Conservation (phyloP, 2,329 filamentous ascomycete genomes). For the Pezicula rhizophila region DNA sequence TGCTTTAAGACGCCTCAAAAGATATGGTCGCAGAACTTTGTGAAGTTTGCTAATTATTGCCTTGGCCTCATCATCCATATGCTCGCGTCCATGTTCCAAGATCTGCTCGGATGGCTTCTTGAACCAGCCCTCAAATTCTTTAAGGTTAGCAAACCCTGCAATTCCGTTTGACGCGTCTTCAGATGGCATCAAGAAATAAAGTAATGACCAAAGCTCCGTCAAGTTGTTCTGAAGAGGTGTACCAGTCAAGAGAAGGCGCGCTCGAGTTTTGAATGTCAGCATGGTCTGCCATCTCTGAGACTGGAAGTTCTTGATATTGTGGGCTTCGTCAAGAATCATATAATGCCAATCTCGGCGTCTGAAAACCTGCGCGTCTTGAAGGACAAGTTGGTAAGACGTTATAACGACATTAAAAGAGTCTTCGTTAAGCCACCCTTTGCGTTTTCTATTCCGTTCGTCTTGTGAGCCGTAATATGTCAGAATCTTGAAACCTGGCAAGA, state of each 20-base stretch:
- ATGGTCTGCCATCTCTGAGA: conserved; percentile 95
- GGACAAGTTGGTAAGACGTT: conserved; percentile 92
- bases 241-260: conserved; percentile 81
- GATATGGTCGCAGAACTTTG: conserved; percentile 85
- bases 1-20: conserved; percentile 84
- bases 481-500: conserved; percentile 96
- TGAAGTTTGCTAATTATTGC: conserved; percentile 90
- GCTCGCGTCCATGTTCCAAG: conserved; percentile 85
- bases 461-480: conserved; percentile 93
- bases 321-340: conserved; percentile 94
- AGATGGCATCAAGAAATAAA: conserved; percentile 94
- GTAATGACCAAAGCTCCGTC: conserved; percentile 90
- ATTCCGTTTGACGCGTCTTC: conserved; percentile 67
- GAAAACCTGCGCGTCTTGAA: conserved; percentile 91
- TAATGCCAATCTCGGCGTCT: conserved; percentile 94
- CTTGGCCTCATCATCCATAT: conserved; percentile 89
- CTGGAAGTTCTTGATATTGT: conserved; percentile 99
- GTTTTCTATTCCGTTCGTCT: conserved; percentile 86
- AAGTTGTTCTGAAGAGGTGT: conserved; percentile 96
- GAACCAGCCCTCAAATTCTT: conserved; percentile 95
- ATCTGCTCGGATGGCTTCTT: conserved; percentile 94
- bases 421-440: conserved; percentile 88
- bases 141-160: conserved; percentile 87
- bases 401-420: conserved; percentile 96
- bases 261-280: conserved; percentile 85